These are phyloP conservation scores for Drechslerella dactyloides DNA, from an alignment of 2,329 filamentous ascomycete genomes.

Conservation along the genomic window DNA sequence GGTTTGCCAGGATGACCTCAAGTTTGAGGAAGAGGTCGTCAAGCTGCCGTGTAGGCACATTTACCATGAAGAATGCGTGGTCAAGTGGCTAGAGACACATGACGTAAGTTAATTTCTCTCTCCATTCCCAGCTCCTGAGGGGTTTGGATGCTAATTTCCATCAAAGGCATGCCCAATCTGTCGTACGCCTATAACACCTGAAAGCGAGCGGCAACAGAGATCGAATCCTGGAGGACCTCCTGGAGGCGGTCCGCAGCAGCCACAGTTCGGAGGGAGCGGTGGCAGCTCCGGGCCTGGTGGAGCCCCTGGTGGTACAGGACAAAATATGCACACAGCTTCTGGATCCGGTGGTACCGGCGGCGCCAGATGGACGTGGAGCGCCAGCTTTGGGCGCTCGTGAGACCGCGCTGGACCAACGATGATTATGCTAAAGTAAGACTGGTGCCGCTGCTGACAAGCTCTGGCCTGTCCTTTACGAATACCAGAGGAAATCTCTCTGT, in stretches of 20 bases:
- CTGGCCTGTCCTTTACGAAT: background rate
- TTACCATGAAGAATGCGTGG: slow-evolving; percentile 55
- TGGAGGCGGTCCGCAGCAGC: slow-evolving; percentile 7
- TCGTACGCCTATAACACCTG: slow-evolving; percentile 53
- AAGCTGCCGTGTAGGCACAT: slow-evolving; percentile 80
- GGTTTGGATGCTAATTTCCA: slow-evolving; percentile 1
- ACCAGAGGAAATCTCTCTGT: background rate
- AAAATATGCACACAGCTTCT: slow-evolving; percentile 36
- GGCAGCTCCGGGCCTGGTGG: background rate
- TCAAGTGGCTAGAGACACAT: slow-evolving; percentile 54
- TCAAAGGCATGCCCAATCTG: slow-evolving; percentile 54
- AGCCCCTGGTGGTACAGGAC: slow-evolving; percentile 1
- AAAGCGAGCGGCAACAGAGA: slow-evolving; percentile 49
- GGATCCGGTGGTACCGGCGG: slow-evolving; percentile 34
- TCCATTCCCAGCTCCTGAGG: background rate
- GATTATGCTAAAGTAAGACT: background rate
- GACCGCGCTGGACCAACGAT: slow-evolving; percentile 1
- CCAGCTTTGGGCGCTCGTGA: slow-evolving; percentile 22
- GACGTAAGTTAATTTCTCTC: slow-evolving; percentile 50
- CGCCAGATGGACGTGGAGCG: slow-evolving; percentile 40
- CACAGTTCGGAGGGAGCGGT: slow-evolving; percentile 2
- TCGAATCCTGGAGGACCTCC: slow-evolving; percentile 27
- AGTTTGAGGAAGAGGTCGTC: slow-evolving; percentile 74
- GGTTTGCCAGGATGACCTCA: slow-evolving; percentile 89
- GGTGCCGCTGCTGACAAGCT: background rate